phyloP scores from a whole-genome alignment of 768 basidiomycete genomes.

The Antrodiella citrinella region DNA sequence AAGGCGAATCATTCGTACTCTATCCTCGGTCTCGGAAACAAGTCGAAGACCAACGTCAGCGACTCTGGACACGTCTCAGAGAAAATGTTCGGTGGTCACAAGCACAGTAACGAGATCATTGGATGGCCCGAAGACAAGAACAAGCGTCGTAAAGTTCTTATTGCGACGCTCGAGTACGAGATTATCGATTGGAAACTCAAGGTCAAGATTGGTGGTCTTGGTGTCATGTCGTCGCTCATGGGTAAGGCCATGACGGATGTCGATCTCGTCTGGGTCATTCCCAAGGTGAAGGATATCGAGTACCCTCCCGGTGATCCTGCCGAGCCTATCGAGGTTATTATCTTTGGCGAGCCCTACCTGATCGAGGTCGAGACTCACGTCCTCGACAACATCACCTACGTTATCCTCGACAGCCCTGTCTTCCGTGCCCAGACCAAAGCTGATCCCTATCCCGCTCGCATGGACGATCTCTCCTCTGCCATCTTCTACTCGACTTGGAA shows the following conservation, averaged over 20 bases:
- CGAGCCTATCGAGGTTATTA: constrained; percentile 92
- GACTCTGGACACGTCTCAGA: constrained; percentile 47
- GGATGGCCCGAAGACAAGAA: constrained; percentile 96
- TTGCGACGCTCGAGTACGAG: constrained; percentile 91
- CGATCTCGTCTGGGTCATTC: constrained; percentile 88
- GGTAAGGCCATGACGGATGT: constrained; percentile 98
- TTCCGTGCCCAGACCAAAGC: constrained; percentile 96
- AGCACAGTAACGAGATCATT: constrained; percentile 63
- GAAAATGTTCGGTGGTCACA: constrained; percentile 55
- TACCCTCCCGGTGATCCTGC: constrained; percentile 88
- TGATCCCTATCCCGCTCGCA: constrained; percentile 92
- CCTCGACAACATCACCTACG: constrained; percentile 91
- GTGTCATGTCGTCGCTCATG: constrained; percentile 97
- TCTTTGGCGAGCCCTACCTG: constrained; percentile 91
- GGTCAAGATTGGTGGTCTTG: constrained; percentile 95
- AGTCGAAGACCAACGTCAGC: constrained; percentile 65
- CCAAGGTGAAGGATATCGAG: constrained; percentile 91
- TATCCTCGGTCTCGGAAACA: constrained; percentile 65
- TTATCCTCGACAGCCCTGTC: constrained; percentile 90
- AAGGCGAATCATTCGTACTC: constrained; percentile 71
- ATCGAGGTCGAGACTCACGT: constrained; percentile 93
- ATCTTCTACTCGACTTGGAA: constrained; percentile 99
- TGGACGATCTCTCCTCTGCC: constrained; percentile 94
- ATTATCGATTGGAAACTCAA: constrained; percentile 97
- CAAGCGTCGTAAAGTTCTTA: constrained; percentile 87